Evolutionary conservation across 495 filamentous ascomycete genomes (phyloP).

Genomic region (Rhizodiscina lignyota): DNA sequence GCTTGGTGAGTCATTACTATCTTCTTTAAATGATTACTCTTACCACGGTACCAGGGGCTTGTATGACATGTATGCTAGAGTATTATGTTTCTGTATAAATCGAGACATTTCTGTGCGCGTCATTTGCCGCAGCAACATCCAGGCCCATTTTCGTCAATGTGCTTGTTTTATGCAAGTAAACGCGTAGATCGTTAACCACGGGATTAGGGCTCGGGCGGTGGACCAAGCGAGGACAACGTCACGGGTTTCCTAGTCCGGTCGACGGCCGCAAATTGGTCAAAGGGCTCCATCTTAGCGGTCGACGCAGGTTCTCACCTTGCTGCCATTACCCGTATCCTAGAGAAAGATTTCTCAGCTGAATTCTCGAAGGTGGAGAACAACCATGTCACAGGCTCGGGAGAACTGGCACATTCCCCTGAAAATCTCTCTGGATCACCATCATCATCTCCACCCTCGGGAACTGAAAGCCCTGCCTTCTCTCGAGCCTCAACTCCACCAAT

Average conservation of each 20-base stretch:
- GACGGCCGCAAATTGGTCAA: constrained; percentile 55
- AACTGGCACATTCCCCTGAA: too few relatives aligned
- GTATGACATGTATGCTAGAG: too few relatives aligned
- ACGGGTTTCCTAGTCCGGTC: constrained; percentile 83
- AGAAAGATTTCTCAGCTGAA: constrained; percentile 27
- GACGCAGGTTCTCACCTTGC: constrained; percentile 85
- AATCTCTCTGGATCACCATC: too few relatives aligned
- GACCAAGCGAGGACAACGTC: constrained; percentile 74
- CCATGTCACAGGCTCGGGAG: not conserved
- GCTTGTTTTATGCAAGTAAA: too few relatives aligned
- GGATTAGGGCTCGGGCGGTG: constrained; percentile 70
- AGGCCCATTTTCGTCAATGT: too few relatives aligned
- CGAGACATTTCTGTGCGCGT: too few relatives aligned
- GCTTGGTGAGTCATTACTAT: constrained; percentile 13
- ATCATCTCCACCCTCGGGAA: not conserved
- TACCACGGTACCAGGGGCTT: too few relatives aligned
- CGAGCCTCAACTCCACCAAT: constrained; percentile 5
- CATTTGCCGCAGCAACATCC: too few relatives aligned
- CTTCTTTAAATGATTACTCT: not conserved
- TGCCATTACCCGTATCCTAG: constrained; percentile 60
- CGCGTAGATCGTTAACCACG: too few relatives aligned
- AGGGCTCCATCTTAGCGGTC: constrained; percentile 68
- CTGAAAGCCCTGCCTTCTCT: constrained; percentile 1
- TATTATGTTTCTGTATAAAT: too few relatives aligned
- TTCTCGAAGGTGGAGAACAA: constrained; percentile 1